Evolutionary conservation across 495 filamentous ascomycete genomes (phyloP), one percentile per base, ranked within the genome.

Genomic region (Astrothelium subdiscretum): DNA sequence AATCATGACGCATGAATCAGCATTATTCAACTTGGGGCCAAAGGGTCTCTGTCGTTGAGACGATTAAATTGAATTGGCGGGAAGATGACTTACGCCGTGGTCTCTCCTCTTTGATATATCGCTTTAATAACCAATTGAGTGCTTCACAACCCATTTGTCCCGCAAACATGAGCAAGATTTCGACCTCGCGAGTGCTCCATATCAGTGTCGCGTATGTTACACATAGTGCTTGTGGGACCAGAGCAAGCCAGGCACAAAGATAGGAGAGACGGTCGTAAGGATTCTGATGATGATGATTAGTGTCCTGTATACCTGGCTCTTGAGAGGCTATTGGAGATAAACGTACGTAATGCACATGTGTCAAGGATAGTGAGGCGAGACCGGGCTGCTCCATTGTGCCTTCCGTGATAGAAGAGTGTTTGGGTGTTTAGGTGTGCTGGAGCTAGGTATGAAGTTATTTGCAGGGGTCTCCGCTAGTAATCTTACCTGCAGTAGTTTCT

Each of bases 91-190:
- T 76, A 87, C 86, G 83, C 59, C 79, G 81, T 32, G 94, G 94
- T 26, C 94, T 83, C 72, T 96, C 90, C 72, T 97, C 90, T 65
- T 91, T 92, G 69, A 99, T 92, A 26, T 88, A 75, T 8, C 95
- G 81, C 75, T 99, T 99, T 18, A 99, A 78, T 2, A 77, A 73
- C 75, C 92, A 95, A 72, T 99, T 99, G 67, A 95, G 70, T n/a
- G 81, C 91, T 73, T 99, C 95, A 78, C 94, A 97, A 48, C 79
- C 87, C 70, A 99, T 80, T 73, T 99, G 94, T 11, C 94, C 94
- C 5, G 81, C 83, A 73, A 97, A 94, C 84, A 96, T 92, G 65
- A 97, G 79, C 3, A 88, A 71, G 29, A 97, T 87, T 68, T 99
- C 94, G 67, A 90, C 77, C 72, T 99, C 94, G 65, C 94, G 88